A percentile compares a stretch with the other conserved stretches of the same genome.
These are phyloP conservation scores for Pichia sp. DNA, from an alignment of 1,139 yeast species.

Conservation along the genomic window DNA sequence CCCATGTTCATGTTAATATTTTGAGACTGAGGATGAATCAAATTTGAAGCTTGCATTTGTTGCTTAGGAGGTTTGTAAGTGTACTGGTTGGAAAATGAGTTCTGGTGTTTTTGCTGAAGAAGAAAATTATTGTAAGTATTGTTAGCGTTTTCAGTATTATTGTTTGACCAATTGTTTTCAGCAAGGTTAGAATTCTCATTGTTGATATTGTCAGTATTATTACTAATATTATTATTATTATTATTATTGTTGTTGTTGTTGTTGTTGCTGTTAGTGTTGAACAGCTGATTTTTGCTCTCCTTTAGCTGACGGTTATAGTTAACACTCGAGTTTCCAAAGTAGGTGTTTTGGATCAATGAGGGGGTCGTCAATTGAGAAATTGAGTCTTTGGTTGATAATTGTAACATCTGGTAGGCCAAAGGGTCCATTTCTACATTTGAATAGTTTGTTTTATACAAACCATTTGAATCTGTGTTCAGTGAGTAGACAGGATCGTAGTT, in stretches of 20 bases:
- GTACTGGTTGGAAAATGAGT: background rate
- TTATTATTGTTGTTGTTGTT: background rate
- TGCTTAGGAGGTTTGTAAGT: conserved; percentile 4
- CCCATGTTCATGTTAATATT: background rate
- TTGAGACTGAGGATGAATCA: conserved; percentile 8
- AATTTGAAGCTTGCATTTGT: conserved; percentile 12
- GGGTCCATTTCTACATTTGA: conserved; percentile 27
- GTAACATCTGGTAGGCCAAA: conserved; percentile 27
- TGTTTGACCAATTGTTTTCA: conserved; percentile 6
- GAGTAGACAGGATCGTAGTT: conserved; percentile 5
- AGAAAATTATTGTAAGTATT: conserved; percentile 9
- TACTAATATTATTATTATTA: background rate
- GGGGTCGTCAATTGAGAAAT: conserved; percentile 15
- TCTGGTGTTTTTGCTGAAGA: conserved; percentile 12
- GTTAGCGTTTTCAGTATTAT: background rate
- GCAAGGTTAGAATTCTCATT: background rate
- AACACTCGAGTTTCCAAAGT: conserved; percentile 15
- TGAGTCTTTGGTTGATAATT: conserved; percentile 16
- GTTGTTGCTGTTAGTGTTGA: background rate
- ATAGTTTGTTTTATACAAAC: conserved; percentile 15
- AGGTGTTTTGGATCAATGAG: conserved; percentile 15
- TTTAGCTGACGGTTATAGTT: conserved; percentile 13
- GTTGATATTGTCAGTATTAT: background rate
- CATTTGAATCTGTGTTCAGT: conserved; percentile 13
- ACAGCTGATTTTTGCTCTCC: conserved; percentile 5